These are phyloP conservation scores for Chrysosporium queenslandicum DNA, from an alignment of 2,329 filamentous ascomycete species.

Conservation along the genomic window DNA sequence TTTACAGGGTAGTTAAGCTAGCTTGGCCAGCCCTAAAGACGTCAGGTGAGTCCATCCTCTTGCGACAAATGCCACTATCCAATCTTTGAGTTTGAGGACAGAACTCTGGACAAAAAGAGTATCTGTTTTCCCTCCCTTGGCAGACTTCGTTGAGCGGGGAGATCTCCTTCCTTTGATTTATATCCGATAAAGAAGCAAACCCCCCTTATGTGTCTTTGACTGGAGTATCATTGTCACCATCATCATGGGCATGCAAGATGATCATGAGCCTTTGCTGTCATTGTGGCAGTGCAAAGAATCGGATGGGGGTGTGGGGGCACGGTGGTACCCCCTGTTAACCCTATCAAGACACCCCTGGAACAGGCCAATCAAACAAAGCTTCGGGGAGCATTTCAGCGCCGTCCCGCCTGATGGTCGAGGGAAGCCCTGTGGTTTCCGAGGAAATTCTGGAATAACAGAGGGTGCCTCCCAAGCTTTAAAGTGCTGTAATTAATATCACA, in stretches of 20 bases:
- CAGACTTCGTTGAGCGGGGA: neutral
- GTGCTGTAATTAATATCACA: neutral
- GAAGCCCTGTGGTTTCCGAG: constrained; percentile 9
- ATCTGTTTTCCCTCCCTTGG: neutral
- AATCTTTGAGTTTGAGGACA: neutral
- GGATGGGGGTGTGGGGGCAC: constrained; percentile 3
- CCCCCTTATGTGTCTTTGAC: too few relatives aligned
- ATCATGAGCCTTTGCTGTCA: neutral
- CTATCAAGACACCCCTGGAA: neutral
- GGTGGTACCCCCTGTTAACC: neutral
- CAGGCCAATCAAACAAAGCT: neutral
- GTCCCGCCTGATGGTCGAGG: constrained; percentile 2
- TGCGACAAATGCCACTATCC: neutral
- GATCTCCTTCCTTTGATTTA: neutral
- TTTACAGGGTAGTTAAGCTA: neutral
- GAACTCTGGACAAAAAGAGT: neutral
- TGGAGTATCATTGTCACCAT: neutral
- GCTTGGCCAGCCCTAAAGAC: constrained; percentile 3
- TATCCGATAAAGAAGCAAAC: too few relatives aligned
- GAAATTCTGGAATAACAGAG: constrained; percentile 12
- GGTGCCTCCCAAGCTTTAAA: neutral
- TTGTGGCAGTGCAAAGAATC: constrained; percentile 9
- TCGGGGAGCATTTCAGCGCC: neutral
- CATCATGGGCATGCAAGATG: neutral
- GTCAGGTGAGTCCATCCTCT: neutral